These are phyloP conservation scores for Populus deltoides DNA, from an alignment of 345 rosid species.

Conservation along the genomic window DNA sequence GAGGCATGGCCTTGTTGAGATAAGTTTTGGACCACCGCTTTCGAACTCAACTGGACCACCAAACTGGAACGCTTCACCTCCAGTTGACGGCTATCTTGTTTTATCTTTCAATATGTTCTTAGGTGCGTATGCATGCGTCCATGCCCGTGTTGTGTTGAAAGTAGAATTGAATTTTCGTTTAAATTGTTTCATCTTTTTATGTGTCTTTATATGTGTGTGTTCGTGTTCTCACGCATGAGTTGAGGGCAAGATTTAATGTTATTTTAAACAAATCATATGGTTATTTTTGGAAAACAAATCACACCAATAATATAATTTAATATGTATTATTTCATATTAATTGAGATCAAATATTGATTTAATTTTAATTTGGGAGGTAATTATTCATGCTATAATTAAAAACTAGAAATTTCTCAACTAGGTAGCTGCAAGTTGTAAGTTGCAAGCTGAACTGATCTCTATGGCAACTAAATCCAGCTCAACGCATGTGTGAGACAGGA, in stretches of 20 bases:
- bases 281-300: no score
- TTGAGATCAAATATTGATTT: background rate
- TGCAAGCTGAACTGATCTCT: background rate
- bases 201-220: no score
- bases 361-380: background rate
- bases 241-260: no score
- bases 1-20: background rate
- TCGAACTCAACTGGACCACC: slow-evolving; percentile 18
- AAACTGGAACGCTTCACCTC: slow-evolving; percentile 7
- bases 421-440: background rate
- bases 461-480: background rate
- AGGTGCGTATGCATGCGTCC: background rate
- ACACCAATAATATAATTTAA: background rate
- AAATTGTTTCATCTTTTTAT: no score
- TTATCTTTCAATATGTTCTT: background rate
- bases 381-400: background rate
- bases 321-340: background rate
- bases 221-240: no score
- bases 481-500: background rate
- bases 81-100: slow-evolving; percentile 30
- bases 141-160: background rate
- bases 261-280: no score
- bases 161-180: background rate
- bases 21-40: slow-evolving; percentile 17
- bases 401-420: background rate